Base-by-base conservation (phyloP, 2,329 filamentous ascomycete species). In the Trichoderma asperellum region DNA sequence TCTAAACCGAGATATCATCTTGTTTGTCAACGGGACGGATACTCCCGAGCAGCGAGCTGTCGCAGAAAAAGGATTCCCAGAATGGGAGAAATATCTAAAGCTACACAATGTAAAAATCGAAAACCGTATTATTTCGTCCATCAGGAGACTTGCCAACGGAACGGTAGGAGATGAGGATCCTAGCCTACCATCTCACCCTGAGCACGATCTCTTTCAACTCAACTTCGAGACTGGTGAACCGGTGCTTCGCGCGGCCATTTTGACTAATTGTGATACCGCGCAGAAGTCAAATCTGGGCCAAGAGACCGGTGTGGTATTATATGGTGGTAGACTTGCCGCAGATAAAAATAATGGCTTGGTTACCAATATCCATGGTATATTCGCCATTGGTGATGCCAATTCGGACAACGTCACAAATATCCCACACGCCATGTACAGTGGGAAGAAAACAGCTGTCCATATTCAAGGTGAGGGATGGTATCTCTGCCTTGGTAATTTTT, bases 391-490 rank as follows among this genome's bases (percentile, higher is more conserved):
- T 0, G 88, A 90, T 71, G 84, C 84, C 14, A 90, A 89, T 76
- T 83, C 83, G 37, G 87, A 89, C 65, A 84, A 84, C n/a, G 79
- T 81, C 10, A 89, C 87, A 3, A 90, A 89, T 71, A 83, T 89
- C 0, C 87, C 87, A 0, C 87, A 89, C 71, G 88, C 88, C 0
- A 82, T 90, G 73, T 89, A 81, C 73, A 85, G 80, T 14, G 88
- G 87, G 2, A 90, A 90, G 81, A 77, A 83, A 35, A 80, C 87
- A 0, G 87, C 85, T 5, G 87, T 90, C 0, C 87, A 78, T 60
- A 70, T 88, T 5, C 88, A 90, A 72, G 82, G 86, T 88, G 74
- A 80, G 85, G 79, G 55, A 12, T 8, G 35, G 6, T 49, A 34
- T 49, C 18, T 2, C 12, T 8, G 8, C 1, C 6, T 4, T 37